A percentile compares a stretch with the other conserved stretches of the same genome.
These are phyloP conservation scores for Salicornia ramosissima DNA, from an alignment of 148 eudicot species.

Conservation along the genomic window DNA sequence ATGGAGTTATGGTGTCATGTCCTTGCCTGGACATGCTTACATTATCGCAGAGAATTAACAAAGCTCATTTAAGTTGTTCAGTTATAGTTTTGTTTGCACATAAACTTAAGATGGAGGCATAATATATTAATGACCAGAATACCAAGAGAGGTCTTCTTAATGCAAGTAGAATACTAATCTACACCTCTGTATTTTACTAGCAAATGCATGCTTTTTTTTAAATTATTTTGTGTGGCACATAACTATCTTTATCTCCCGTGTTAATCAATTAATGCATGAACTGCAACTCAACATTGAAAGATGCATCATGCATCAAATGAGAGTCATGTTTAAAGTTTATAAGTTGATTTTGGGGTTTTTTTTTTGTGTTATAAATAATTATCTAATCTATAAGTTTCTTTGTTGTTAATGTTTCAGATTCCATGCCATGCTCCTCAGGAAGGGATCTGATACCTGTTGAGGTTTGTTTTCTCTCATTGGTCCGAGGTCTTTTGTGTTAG, in stretches of 20 bases:
- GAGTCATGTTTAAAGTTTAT: background rate
- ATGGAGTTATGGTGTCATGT: background rate
- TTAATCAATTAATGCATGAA: background rate
- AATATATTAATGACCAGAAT: background rate
- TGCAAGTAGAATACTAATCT: background rate
- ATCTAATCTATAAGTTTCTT: background rate
- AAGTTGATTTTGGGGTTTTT: background rate
- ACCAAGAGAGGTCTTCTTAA: background rate
- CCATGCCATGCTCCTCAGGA: slow-evolving; percentile 40
- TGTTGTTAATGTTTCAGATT: slow-evolving; percentile 35
- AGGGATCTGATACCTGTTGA: slow-evolving; percentile 36
- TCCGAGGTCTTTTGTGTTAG: background rate
- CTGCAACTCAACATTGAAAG: background rate
- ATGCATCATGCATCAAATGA: background rate
- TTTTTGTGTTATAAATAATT: background rate
- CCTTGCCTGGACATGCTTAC: background rate
- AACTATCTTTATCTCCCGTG: background rate
- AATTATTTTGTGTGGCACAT: no score
- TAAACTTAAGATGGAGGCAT: background rate
- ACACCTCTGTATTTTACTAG: background rate
- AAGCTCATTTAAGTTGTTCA: background rate
- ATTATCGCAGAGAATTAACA: background rate
- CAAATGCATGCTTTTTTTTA: background rate
- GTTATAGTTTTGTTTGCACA: background rate
- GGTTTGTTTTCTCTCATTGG: slow-evolving; percentile 33